Evolutionary conservation across 805 yeast species (phyloP), one percentile per base, ranked within the genome.

Genomic region (Yarrowia keelungensis): DNA sequence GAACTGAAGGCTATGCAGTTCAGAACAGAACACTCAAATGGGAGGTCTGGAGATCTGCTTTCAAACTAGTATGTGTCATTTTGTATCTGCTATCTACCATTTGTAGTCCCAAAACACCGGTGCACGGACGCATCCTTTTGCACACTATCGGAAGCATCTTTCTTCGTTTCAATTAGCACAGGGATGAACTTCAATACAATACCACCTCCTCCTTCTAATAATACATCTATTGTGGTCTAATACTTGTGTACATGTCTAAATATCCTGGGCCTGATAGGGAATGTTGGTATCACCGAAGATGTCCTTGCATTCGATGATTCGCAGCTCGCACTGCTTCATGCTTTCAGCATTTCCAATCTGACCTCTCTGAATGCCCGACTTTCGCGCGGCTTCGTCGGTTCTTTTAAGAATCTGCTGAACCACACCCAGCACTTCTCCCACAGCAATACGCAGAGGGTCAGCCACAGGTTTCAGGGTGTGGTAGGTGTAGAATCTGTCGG

Each of bases 261-360:
- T 43, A 12, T 7, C 14, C 42, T 35, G 36, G 32, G 65, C 41
- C 42, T 43, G n/a, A 38, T 43, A 59, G 14, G 65, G 65, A 3
- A 35, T 38, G 5, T 8, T 16, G 4, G 41, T 12, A 35, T 59
- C 65, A 2, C 2, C 65, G 19, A 59, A 59, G 7, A 59, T 45
- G 8, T 59, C 65, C 42, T 35, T 59, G 36, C 65, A 84, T 72
- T 88, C 89, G 8, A 92, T 81, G 16, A 92, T 82, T 53, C 88
- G 82, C 67, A 92, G 81, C 76, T 92, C 97, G 75, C 89, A 87
- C 70, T 85, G 85, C 73, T 86, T 86, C 94, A 92, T 85, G 19
- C 72, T 67, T 36, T 79, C 79, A 1, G 83, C 79, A 67, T 86
- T 87, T 2, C 88, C 88, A 39, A 70, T 69, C 42, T 69, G 72